phyloP scores from a whole-genome alignment of 306 rosid genomes.

The Casuarina cunninghamiana region DNA sequence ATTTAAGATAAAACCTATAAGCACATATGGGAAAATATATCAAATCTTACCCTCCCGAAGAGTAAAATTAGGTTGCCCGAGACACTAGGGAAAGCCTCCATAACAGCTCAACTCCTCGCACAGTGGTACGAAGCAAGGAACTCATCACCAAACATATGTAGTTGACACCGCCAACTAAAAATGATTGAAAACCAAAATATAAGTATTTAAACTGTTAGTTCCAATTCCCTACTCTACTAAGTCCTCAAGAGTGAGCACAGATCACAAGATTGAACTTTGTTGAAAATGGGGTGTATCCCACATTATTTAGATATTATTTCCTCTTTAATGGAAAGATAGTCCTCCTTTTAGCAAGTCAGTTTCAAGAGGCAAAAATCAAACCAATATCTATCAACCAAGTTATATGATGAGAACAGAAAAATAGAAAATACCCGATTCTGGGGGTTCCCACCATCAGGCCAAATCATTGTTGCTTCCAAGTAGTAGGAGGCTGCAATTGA shows the following conservation, averaged over 20 bases:
- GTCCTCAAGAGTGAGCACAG: no score
- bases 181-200: conserved; percentile 1
- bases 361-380: no score
- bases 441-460: conserved; percentile 96
- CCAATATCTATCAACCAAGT: background rate
- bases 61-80: conserved; percentile 73
- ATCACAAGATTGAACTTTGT: no score
- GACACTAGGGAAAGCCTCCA: conserved; percentile 94
- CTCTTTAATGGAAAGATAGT: no score
- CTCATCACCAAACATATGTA: conserved; percentile 77
- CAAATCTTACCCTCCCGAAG: conserved; percentile 69
- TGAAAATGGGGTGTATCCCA: no score
- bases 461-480: conserved; percentile 80
- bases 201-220: no score
- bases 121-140: conserved; percentile 95
- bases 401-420: background rate
- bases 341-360: no score
- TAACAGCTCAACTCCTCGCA: conserved; percentile 84
- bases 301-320: no score
- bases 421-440: conserved; percentile 75
- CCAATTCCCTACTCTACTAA: no score
- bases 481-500: conserved; percentile 85
- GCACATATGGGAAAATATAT: conserved; percentile 11
- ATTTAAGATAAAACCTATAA: background rate
- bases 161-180: conserved; percentile 94